Percentiles rank a stretch among this genome's conserved stretches.
Conservation (phyloP, 495 filamentous ascomycete genomes). For the Talaromyces stipitatus region DNA sequence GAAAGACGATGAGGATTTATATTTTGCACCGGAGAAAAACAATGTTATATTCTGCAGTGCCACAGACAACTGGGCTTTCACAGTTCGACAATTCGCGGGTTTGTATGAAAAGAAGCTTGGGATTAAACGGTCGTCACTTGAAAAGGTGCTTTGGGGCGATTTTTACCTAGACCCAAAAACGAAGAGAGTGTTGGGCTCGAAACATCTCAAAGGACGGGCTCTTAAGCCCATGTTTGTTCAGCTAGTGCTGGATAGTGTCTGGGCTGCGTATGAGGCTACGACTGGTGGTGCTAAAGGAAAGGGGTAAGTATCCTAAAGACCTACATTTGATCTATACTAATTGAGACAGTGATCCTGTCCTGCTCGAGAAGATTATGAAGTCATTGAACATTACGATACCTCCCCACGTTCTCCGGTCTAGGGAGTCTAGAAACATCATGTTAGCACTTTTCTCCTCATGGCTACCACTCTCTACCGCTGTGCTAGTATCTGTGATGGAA, state of each 20-base stretch:
- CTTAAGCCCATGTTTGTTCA: conserved; percentile 98
- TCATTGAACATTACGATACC: conserved; percentile 78
- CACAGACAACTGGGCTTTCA: conserved; percentile 97
- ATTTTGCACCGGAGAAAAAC: conserved; percentile 96
- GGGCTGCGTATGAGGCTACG: conserved; percentile 93
- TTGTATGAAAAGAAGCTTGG: conserved; percentile 96
- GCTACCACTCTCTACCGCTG: conserved; percentile 87
- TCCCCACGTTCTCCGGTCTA: conserved; percentile 73
- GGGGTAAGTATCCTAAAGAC: conserved; percentile 48
- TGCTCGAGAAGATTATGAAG: conserved; percentile 92
- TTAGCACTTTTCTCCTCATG: conserved; percentile 81
- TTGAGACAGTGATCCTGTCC: conserved; percentile 56
- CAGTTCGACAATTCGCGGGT: conserved; percentile 84
- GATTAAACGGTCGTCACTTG: conserved; percentile 81
- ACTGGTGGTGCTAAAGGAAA: conserved; percentile 72
- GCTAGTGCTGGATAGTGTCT: conserved; percentile 90
- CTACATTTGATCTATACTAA: conserved; percentile 18
- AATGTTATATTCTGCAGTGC: conserved; percentile 99
- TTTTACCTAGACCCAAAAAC: conserved; percentile 97
- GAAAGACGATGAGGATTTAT: conserved; percentile 92
- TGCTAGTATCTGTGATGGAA: conserved; percentile 89
- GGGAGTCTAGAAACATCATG: conserved; percentile 76
- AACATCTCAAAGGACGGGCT: conserved; percentile 84
- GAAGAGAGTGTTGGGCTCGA: conserved; percentile 80
- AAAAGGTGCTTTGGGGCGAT: conserved; percentile 96